These are phyloP conservation scores for Protomyces macrosporus DNA, from an alignment of 1,139 yeast genomes.

Conservation along the genomic window DNA sequence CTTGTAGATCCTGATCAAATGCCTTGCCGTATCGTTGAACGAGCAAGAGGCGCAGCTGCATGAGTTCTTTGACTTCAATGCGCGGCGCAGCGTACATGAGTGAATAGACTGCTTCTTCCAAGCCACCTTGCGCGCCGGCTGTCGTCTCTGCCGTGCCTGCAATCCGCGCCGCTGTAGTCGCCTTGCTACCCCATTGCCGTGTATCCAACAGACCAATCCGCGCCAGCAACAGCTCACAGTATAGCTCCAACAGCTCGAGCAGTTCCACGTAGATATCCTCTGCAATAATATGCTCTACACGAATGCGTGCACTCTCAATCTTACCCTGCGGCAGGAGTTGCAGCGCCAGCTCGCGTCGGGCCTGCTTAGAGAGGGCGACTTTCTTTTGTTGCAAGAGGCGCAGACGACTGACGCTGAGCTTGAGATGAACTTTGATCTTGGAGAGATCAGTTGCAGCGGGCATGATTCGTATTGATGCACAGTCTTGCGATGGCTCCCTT, in stretches of 20 bases:
- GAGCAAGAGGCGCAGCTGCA: conserved; percentile 57
- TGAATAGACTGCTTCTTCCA: conserved; percentile 69
- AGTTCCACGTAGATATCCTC: conserved; percentile 81
- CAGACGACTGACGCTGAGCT: conserved; percentile 72
- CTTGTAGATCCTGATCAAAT: conserved; percentile 47
- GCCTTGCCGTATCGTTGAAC: conserved; percentile 59
- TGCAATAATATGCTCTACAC: conserved; percentile 79
- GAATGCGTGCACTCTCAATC: conserved; percentile 74
- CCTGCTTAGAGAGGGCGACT: conserved; percentile 74
- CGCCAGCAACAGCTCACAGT: conserved; percentile 77
- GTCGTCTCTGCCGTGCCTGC: background rate
- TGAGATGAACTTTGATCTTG: conserved; percentile 20
- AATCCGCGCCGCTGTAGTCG: background rate
- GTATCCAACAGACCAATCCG: conserved; percentile 56
- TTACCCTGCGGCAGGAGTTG: conserved; percentile 59
- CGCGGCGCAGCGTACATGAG: conserved; percentile 65
- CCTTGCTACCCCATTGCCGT: conserved; percentile 29
- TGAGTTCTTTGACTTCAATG: conserved; percentile 71
- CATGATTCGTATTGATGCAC: background rate
- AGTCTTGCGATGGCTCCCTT: too few species aligned
- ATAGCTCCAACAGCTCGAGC: conserved; percentile 67
- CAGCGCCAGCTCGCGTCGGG: conserved; percentile 69
- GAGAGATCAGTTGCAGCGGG: background rate
- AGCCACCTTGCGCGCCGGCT: conserved; percentile 54
- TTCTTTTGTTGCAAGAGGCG: conserved; percentile 78